These are phyloP conservation scores for Papiliotrema fonsecae DNA, from an alignment of 1,284 basidiomycete species.

Conservation along the genomic window DNA sequence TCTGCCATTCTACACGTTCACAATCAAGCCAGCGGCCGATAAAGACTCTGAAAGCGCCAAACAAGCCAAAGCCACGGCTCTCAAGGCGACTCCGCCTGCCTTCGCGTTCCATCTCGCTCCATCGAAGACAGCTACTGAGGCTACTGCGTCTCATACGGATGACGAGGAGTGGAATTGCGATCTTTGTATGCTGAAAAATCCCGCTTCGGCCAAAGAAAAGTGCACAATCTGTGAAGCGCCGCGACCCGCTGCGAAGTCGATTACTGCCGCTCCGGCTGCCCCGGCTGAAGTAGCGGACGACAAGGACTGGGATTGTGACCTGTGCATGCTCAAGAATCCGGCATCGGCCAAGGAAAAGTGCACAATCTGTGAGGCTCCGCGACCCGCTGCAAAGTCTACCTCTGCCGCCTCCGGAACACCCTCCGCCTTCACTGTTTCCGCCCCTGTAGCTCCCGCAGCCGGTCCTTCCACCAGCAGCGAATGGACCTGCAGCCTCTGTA, in stretches of 20 bases:
- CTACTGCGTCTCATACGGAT: neutral
- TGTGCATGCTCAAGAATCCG: constrained; percentile 52
- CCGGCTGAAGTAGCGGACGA: constrained; percentile 48
- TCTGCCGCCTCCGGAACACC: neutral
- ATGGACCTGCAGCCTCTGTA: constrained; percentile 38
- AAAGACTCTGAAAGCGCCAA: neutral
- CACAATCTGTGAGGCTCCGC: constrained; percentile 52
- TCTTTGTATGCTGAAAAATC: constrained; percentile 51
- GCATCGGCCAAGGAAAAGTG: constrained; percentile 51
- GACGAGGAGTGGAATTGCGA: constrained; percentile 45
- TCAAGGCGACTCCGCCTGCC: neutral
- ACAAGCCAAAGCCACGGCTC: neutral
- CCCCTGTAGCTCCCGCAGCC: no score
- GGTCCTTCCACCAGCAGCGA: no score
- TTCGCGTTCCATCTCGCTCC: constrained; percentile 18
- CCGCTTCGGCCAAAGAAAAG: constrained; percentile 47
- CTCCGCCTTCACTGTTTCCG: neutral
- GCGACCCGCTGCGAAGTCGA: constrained; percentile 21
- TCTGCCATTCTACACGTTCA: constrained; percentile 34
- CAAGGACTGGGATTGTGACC: constrained; percentile 8
- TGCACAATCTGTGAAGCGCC: constrained; percentile 54
- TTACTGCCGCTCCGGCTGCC: constrained; percentile 2
- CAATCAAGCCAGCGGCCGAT: neutral
- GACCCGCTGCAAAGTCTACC: constrained; percentile 19
- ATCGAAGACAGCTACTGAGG: neutral